Evolutionary conservation across 106 monocot genomes (phyloP), one percentile per base, ranked within the genome.

Genomic region (Dioscorea dumetorum): DNA sequence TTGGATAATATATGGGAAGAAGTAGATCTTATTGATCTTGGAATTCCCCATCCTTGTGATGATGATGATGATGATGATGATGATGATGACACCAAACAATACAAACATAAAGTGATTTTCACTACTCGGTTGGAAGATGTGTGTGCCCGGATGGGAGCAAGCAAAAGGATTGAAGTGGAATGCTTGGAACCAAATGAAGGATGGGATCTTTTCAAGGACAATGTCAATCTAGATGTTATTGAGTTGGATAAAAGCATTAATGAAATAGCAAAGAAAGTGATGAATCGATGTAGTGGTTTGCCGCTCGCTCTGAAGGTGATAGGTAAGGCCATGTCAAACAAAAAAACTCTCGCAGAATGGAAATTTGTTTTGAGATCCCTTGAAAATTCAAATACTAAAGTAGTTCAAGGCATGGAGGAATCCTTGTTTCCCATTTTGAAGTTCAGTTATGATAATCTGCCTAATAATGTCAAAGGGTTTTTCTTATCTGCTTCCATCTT

Each of bases 401-500:
- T 10, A 2, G 59, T 70, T 7, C 31, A 31, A 31, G 69, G 51
- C n/a, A 57, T 32, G 57, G 48, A 59, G 10, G 12, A 49, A 16
- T 21, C 22, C 0, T 12, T 35, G 9, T 63, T 73, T 21, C 20
- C 54, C 12, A 16, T 33, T 22, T 22, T 78, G 23, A 75, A 75
- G 34, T 14, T 69, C 20, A 80, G 74, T 48, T 80, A 80, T 41
- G 59, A 69, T n/a, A 49, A 58, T 17, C 31, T 80, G 6, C 14
- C 12, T 8, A 58, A 57, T 12, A 49, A 0, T 16, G 0, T 66
- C 32, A 64, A 19, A 60, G 24, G 60, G n/a, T 80, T 74, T 22
- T 80, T 80, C 67, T 50, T 80, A 12, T 33, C 18, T 14, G 65
- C 57, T 31, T 19, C 75, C 7, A 12, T 80, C 21, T 80, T 70